phyloP scores from a whole-genome alignment of 2,329 filamentous ascomycete genomes.

The Colletotrichum chlorophyti region DNA sequence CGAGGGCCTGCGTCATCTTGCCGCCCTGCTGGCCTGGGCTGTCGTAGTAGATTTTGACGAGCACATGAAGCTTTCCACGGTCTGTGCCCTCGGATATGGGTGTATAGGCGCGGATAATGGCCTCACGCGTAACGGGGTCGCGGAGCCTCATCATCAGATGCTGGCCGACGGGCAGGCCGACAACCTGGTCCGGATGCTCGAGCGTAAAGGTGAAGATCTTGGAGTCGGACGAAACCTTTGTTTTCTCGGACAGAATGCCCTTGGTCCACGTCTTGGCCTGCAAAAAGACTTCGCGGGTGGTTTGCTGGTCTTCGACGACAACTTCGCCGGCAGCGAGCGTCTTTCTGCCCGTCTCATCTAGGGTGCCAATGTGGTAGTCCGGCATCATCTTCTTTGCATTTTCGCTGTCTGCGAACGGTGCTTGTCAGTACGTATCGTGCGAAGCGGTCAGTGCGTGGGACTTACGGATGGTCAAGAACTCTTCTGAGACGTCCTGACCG shows the following conservation, averaged over 20 bases:
- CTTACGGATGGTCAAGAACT: constrained; percentile 92
- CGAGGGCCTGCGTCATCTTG: constrained; percentile 82
- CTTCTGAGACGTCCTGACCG: constrained; percentile 83
- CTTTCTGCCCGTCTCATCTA: constrained; percentile 65
- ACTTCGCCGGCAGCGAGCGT: constrained; percentile 56
- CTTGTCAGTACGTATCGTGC: background rate
- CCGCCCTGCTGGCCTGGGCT: constrained; percentile 66
- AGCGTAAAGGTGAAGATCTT: constrained; percentile 83
- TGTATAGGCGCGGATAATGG: constrained; percentile 87
- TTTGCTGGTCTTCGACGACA: constrained; percentile 40
- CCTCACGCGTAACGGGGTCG: constrained; percentile 73
- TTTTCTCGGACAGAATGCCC: constrained; percentile 72
- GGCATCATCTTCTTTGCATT: constrained; percentile 92
- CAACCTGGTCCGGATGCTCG: constrained; percentile 70
- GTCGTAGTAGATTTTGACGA: constrained; percentile 84
- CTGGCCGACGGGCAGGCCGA: constrained; percentile 84
- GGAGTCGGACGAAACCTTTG: constrained; percentile 76
- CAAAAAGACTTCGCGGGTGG: constrained; percentile 69
- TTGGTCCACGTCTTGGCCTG: constrained; percentile 77
- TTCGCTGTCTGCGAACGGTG: constrained; percentile 74
- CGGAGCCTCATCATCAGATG: constrained; percentile 85
- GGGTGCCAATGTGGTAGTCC: constrained; percentile 81
- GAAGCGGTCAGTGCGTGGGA: constrained; percentile 30
- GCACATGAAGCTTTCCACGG: constrained; percentile 72
- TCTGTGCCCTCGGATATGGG: constrained; percentile 72